Conservation (phyloP, 345 rosid genomes). For the Melaleuca quinquenervia region DNA sequence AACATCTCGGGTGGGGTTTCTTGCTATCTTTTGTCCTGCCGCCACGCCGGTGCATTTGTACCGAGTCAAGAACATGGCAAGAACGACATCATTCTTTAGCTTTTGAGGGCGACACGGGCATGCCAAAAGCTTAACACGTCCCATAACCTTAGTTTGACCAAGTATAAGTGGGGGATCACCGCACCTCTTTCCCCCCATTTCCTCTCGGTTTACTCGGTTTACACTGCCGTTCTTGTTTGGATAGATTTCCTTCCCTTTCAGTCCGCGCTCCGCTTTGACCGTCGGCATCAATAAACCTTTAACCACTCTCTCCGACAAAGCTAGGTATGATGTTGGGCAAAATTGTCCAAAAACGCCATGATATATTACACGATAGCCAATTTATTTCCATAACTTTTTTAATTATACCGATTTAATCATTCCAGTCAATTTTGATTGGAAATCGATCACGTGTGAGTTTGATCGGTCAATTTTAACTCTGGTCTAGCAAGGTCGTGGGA, state of each 20-base stretch:
- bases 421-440: neutral
- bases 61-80: neutral
- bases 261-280: neutral
- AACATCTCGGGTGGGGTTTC: neutral
- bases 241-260: neutral
- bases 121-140: neutral
- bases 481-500: rapidly evolving
- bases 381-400: neutral
- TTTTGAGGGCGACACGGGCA: neutral
- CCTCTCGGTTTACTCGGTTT: neutral
- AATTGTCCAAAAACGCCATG: neutral
- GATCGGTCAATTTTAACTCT: too few species aligned
- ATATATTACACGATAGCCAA: rapidly evolving
- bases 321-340: neutral
- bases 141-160: neutral
- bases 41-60: neutral
- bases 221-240: neutral
- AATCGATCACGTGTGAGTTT: rapidly evolving
- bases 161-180: neutral
- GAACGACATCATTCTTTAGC: neutral
- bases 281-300: neutral
- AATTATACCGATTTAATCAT: neutral
- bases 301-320: neutral
- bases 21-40: neutral
- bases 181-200: neutral